Conservation (phyloP, 106 monocot species). For the Platanthera guangdongensis region DNA sequence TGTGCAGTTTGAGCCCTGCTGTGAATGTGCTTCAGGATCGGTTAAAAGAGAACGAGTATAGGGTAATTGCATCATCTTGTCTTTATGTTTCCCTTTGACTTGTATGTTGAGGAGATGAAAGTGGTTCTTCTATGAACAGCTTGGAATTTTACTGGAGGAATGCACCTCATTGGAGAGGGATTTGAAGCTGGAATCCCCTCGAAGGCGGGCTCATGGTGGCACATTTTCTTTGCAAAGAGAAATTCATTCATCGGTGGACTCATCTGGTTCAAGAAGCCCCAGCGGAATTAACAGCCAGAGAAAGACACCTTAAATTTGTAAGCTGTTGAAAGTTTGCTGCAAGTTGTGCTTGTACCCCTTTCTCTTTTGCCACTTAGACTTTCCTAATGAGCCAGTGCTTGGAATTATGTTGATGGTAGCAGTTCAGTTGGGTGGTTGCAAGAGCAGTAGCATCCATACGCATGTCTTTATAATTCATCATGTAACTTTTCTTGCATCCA, state of each 20-base stretch:
- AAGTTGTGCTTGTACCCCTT: neutral
- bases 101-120: neutral
- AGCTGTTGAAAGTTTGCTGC: neutral
- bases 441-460: neutral
- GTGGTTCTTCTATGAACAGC: neutral
- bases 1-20: constrained; percentile 74
- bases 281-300: constrained; percentile 16
- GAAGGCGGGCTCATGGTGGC: neutral
- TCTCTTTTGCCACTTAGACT: neutral
- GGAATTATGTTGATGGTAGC: neutral
- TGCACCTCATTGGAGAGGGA: neutral
- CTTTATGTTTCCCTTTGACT: neutral
- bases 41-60: constrained; percentile 67
- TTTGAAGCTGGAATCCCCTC: neutral
- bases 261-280: constrained; percentile 20
- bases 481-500: no score
- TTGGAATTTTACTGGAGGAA: constrained; percentile 4
- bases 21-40: constrained; percentile 60
- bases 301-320: constrained; percentile 20
- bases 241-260: constrained; percentile 8
- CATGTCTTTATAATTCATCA: no score
- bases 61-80: constrained; percentile 32
- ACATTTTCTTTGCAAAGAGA: constrained; percentile 3
- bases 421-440: neutral
- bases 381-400: neutral